Conservation (phyloP, 495 filamentous ascomycete species). For the Daldinia childiae region DNA sequence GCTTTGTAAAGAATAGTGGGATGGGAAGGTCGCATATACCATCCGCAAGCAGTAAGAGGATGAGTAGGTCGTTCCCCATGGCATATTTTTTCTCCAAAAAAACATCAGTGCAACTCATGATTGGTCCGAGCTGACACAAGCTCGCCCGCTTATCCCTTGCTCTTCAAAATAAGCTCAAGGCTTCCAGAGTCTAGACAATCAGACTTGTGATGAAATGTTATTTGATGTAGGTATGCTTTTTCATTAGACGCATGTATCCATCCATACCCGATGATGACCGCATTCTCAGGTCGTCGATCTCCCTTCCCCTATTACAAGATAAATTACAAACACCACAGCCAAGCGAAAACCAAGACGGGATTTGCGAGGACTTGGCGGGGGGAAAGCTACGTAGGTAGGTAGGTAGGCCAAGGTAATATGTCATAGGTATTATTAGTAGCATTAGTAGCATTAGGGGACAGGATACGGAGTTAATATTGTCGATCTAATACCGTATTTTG, state of each 20-base stretch:
- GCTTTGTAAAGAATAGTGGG: slow-evolving; percentile 27
- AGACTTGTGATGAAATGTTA: background rate
- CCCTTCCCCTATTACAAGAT: background rate
- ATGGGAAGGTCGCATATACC: slow-evolving; percentile 31
- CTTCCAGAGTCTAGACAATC: slow-evolving; percentile 28
- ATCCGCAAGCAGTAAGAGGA: slow-evolving; percentile 42
- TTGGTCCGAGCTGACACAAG: slow-evolving; percentile 14
- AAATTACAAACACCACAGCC: slow-evolving; percentile 11
- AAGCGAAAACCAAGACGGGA: slow-evolving; percentile 37
- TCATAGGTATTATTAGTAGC: slow-evolving; percentile 33
- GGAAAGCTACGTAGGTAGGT: background rate
- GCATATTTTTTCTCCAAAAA: slow-evolving; percentile 18
- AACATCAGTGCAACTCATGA: slow-evolving; percentile 25
- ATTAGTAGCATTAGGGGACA: background rate
- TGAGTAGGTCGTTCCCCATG: slow-evolving; percentile 3
- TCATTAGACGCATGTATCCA: slow-evolving; percentile 1
- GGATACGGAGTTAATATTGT: slow-evolving; percentile 22
- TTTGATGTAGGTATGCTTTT: background rate
- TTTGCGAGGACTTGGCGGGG: slow-evolving; percentile 15
- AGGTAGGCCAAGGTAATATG: slow-evolving; percentile 9
- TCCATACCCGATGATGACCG: slow-evolving; percentile 28
- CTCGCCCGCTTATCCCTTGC: slow-evolving; percentile 32
- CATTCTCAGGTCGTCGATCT: background rate
- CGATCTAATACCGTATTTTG: slow-evolving; percentile 24
- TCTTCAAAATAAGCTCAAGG: slow-evolving; percentile 21